A percentile compares a stretch with the other conserved stretches of the same genome.
Evolutionary conservation across 495 filamentous ascomycete species (phyloP).

Genomic region (Hapsidospora chrysogenum): DNA sequence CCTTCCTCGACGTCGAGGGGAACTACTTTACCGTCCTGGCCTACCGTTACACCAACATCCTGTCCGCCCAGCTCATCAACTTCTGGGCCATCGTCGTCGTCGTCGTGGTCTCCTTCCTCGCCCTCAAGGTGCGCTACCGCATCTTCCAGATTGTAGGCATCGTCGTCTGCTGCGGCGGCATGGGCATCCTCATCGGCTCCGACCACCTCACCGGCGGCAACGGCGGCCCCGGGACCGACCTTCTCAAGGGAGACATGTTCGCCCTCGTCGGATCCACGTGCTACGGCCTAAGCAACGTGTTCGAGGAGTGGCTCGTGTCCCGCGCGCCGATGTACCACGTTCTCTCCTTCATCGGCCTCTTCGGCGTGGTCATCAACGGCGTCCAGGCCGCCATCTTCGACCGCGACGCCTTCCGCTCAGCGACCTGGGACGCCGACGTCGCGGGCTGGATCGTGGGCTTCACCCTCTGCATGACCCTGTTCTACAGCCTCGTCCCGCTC

Average conservation of each 20-base stretch:
- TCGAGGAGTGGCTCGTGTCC: conserved; percentile 84
- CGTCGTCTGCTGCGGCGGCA: conserved; percentile 77
- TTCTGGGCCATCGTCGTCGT: conserved; percentile 98
- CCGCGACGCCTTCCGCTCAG: conserved; percentile 46
- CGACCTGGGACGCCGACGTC: conserved; percentile 50
- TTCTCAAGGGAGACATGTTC: conserved; percentile 86
- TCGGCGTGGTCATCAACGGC: conserved; percentile 82
- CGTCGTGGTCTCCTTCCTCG: conserved; percentile 62
- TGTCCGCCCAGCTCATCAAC: conserved; percentile 88
- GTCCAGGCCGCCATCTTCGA: conserved; percentile 84
- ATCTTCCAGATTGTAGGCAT: conserved; percentile 71
- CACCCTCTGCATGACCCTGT: conserved; percentile 62
- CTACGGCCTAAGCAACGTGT: conserved; percentile 82
- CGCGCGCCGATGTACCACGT: conserved; percentile 86
- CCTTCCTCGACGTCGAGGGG: conserved; percentile 86
- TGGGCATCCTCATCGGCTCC: conserved; percentile 73
- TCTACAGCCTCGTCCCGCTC: conserved; percentile 77
- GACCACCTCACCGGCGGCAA: conserved; percentile 70
- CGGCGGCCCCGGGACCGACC: conserved; percentile 42
- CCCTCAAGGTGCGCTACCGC: conserved; percentile 81
- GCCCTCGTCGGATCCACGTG: conserved; percentile 74
- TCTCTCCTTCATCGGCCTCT: conserved; percentile 76
- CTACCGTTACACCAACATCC: conserved; percentile 80
- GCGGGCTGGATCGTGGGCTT: conserved; percentile 76
- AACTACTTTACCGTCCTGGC: conserved; percentile 96